Evolutionary conservation across 345 rosid species (phyloP).

Genomic region (Arabidopsis suecica): DNA sequence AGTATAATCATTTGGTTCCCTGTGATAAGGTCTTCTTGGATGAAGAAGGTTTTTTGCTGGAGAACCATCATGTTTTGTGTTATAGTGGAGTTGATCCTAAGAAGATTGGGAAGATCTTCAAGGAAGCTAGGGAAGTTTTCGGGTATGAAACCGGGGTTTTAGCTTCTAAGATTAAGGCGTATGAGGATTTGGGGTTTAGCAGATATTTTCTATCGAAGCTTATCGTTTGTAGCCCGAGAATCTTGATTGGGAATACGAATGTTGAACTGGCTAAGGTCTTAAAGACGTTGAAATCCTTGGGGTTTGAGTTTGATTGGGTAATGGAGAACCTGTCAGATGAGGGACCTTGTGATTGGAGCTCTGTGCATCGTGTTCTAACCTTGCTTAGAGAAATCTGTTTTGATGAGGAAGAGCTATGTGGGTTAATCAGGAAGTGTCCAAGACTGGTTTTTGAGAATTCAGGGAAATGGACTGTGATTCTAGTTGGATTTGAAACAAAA

Average conservation of each 20-base stretch:
- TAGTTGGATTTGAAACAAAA: conserved; percentile 61
- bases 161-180: conserved; percentile 63
- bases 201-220: conserved; percentile 50
- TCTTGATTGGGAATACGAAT: conserved; percentile 61
- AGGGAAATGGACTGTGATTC: conserved; percentile 51
- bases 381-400: conserved; percentile 50
- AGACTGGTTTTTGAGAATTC: conserved; percentile 65
- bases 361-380: conserved; percentile 52
- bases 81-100: conserved; percentile 58
- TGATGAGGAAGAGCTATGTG: conserved; percentile 50
- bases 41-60: conserved; percentile 66
- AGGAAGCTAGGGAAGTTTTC: conserved; percentile 66
- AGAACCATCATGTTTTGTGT: conserved; percentile 72
- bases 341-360: conserved; percentile 62
- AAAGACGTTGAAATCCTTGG: conserved; percentile 55
- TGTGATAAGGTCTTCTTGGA: conserved; percentile 58
- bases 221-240: conserved; percentile 57
- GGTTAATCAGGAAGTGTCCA: conserved; percentile 60
- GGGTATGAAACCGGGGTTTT: conserved; percentile 57
- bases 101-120: conserved; percentile 65
- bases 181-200: conserved; percentile 66
- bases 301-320: conserved; percentile 57
- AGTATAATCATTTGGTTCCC: conserved; percentile 58
- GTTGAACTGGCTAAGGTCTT: conserved; percentile 54
- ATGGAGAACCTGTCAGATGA: conserved; percentile 53